Evolutionary conservation across 345 rosid genomes (phyloP), one percentile per base, ranked within the genome.

Genomic region (Acer saccharum): DNA sequence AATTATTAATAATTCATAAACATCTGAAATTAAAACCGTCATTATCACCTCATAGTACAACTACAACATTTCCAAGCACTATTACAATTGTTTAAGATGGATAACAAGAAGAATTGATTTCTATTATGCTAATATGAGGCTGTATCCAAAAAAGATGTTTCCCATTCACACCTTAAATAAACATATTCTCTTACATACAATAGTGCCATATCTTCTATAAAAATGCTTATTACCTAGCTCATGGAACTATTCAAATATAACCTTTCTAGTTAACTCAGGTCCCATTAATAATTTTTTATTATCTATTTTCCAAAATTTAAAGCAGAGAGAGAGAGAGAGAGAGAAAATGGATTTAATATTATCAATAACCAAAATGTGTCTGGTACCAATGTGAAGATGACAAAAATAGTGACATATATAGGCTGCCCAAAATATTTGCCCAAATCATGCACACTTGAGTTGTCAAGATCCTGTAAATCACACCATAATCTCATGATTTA

Each of bases 71-170:
- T 20, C 72, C 3, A 21, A 48, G 58, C 39, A 69, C 60, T 10
- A 69, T 12, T 48, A 43, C 3, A 48, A 13, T 14, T 4, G 29
- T 23, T 23, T 69, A 46, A 21, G 32, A 10, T 20, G 6, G 18
- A 25, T 23, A 23, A 69, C 21, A 48, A 69, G n/a, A 48, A 48
- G n/a, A 54, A 25, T 54, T 71, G 74, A 54, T 27, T 71, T 52
- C 44, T 41, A 27, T 46, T 21, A 60, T 21, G 16, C 50, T 41
- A 48, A 32, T 46, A 46, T 69, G 39, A 12, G 52, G 12, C 41
- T 12, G 39, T 25, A 69, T 68, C n/a, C 57, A 69, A 13, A 29
- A 52, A 11, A 27, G 16, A 52, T 27, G 74, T 14, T 54, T 68
- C 71, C 29, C 55, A 68, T 20, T 68, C 11, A 17, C 6, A 52